Base-by-base conservation (phyloP, 805 yeast genomes). In the Zygoascus biomembranicola region DNA sequence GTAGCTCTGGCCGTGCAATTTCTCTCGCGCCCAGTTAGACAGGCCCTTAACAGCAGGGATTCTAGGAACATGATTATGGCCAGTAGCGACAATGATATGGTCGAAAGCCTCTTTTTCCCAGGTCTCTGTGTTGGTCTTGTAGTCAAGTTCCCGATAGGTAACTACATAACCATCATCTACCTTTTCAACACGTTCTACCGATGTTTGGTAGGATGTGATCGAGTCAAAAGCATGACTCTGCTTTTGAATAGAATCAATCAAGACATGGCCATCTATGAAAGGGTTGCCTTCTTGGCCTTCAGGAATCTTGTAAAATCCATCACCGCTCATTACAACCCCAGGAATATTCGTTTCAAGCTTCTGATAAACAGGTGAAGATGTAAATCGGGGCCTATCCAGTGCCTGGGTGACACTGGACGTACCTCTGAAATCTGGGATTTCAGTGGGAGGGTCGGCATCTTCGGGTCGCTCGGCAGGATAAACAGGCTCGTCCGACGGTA, bases 281-380 rank as follows among this genome's bases (percentile, higher is more conserved):
- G 70, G 63, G 11, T 79, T 80, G 4, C 69, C 65, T 5, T 66
- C 67, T 2, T 76, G 75, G 11, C 44, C 18, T 20, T 47, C 52
- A 16, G 55, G 51, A 23, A 26, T 49, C 60, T 81, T 84, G 14
- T 80, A 80, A 32, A 68, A 66, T 47, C 73, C 77, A 45, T 75
- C 74, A 60, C 76, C 87, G 51, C 80, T 82, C 96, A 89, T 88
- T 49, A 86, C 64, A 31, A 72, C 72, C 45, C 74, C 74, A 35
- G 82, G 80, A 26, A 87, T 78, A 63, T 87, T 87, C 6, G 95
- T 85, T 63, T 84, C 90, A 54, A 87, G 69, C 43, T 72, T 66
- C 50, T 81, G 78, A 65, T 87, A 87, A 63, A 85, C 79, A 0
- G 90, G 80, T 11, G 75, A 68, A 37, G 77, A 76, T 6, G 28